phyloP scores from a whole-genome alignment of 176 grass and related monocot genomes.

The Urochloa ruziziensis region DNA sequence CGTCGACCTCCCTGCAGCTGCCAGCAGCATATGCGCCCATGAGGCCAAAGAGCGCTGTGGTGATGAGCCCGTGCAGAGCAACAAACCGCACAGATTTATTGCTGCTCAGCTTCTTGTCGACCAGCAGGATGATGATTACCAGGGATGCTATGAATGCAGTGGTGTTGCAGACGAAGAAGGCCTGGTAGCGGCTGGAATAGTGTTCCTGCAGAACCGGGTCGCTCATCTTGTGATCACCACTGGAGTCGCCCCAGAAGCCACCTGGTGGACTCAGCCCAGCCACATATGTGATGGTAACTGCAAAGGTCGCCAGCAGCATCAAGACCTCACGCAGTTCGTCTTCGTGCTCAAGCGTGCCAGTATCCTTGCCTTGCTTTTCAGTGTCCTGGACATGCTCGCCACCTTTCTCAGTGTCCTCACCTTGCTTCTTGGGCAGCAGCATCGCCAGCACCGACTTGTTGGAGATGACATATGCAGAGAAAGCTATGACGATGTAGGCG shows the following conservation, averaged over 20 bases:
- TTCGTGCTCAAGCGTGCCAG: not conserved
- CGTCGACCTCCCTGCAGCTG: conserved; percentile 21
- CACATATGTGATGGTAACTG: conserved; percentile 29
- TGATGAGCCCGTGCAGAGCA: not conserved
- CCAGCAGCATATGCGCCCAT: conserved; percentile 33
- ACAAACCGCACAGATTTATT: not conserved
- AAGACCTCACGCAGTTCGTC: not conserved
- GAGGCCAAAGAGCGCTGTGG: conserved; percentile 3
- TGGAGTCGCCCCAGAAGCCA: conserved; percentile 24
- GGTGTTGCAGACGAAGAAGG: conserved; percentile 44
- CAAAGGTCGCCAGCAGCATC: conserved; percentile 39
- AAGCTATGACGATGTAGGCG: not conserved
- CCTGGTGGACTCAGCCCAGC: conserved; percentile 43
- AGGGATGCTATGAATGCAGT: conserved; percentile 13
- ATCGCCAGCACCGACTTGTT: not conserved
- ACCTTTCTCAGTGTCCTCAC: too few species aligned
- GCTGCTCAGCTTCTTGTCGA: conserved; percentile 11
- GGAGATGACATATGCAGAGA: not conserved
- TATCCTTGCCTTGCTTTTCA: not conserved
- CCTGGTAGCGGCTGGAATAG: not conserved
- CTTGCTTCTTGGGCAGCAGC: not conserved
- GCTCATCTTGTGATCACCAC: not conserved
- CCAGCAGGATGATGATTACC: conserved; percentile 31
- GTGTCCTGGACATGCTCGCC: not conserved
- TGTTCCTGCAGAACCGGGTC: not conserved